Evolutionary conservation across 768 basidiomycete genomes (phyloP).

Genomic region (Lyophyllum decastes): DNA sequence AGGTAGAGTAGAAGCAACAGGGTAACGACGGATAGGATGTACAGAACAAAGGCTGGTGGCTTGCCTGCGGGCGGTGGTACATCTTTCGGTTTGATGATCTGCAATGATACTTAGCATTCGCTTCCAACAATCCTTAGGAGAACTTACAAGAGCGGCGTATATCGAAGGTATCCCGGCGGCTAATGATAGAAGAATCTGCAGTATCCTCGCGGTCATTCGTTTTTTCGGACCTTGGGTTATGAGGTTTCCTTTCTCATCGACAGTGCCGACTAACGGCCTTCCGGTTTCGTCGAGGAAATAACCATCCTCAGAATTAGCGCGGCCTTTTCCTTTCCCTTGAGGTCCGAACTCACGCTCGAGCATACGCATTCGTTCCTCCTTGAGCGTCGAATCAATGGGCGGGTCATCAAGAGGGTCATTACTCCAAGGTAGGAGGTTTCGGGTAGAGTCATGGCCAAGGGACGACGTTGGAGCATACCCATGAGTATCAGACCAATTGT

Average conservation of each 20-base stretch:
- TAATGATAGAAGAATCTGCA: slow-evolving; percentile 52
- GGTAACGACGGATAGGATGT: slow-evolving; percentile 55
- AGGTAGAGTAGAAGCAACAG: slow-evolving; percentile 52
- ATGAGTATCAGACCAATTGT: slow-evolving; percentile 30
- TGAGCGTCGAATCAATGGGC: slow-evolving; percentile 49
- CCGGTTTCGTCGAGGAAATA: slow-evolving; percentile 43
- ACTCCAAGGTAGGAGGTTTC: slow-evolving; percentile 55
- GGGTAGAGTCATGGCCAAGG: slow-evolving; percentile 40
- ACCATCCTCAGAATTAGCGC: slow-evolving; percentile 22
- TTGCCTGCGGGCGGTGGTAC: slow-evolving; percentile 53
- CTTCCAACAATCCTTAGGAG: not conserved
- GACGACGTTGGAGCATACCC: slow-evolving; percentile 33
- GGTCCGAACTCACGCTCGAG: slow-evolving; percentile 66
- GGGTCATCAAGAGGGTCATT: slow-evolving; percentile 45
- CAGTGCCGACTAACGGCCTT: slow-evolving; percentile 56
- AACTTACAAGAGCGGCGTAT: slow-evolving; percentile 63
- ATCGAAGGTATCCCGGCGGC: slow-evolving; percentile 56
- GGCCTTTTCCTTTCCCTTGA: slow-evolving; percentile 31
- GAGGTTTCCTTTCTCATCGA: slow-evolving; percentile 56
- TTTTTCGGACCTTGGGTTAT: slow-evolving; percentile 67
- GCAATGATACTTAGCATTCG: slow-evolving; percentile 9
- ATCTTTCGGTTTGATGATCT: slow-evolving; percentile 57
- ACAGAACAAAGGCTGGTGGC: slow-evolving; percentile 56
- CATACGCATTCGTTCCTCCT: slow-evolving; percentile 72
- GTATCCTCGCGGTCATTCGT: slow-evolving; percentile 46